Conservation (phyloP, 345 rosid genomes). For the Erucastrum elatum region DNA sequence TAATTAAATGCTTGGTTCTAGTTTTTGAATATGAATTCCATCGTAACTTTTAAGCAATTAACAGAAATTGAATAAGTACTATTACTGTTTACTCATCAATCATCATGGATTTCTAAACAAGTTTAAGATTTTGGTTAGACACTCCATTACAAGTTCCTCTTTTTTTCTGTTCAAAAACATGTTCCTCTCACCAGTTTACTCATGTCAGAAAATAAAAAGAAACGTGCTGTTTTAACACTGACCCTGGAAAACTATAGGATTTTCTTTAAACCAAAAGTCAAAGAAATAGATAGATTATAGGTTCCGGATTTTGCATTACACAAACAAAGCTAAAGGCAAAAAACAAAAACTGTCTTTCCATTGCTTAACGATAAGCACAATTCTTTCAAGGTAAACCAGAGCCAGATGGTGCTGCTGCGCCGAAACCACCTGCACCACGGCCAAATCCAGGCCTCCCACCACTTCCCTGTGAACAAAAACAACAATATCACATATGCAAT, state of each 20-base stretch:
- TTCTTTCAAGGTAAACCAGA: conserved; percentile 49
- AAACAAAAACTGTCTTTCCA: conserved; percentile 24
- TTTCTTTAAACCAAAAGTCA: background rate
- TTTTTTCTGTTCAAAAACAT: too few species aligned
- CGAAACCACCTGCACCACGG: conserved; percentile 69
- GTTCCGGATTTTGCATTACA: conserved; percentile 18
- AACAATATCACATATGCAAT: background rate
- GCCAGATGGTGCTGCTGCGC: conserved; percentile 51
- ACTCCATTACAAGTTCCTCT: background rate
- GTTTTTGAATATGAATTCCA: background rate
- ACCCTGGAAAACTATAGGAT: background rate
- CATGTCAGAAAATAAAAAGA: background rate
- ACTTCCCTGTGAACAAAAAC: conserved; percentile 42
- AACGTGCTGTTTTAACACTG: background rate
- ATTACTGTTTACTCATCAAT: too few species aligned
- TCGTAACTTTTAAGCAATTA: background rate
- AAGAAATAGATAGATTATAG: background rate
- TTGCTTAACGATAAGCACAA: background rate
- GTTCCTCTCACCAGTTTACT: background rate
- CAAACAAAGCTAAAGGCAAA: conserved; percentile 25
- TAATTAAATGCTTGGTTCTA: background rate
- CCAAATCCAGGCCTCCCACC: conserved; percentile 79
- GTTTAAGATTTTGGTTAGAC: background rate
- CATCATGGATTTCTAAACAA: background rate
- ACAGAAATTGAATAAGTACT: background rate